These are phyloP conservation scores for Tylopilus sp. DNA, from an alignment of 768 basidiomycete species.

Conservation along the genomic window DNA sequence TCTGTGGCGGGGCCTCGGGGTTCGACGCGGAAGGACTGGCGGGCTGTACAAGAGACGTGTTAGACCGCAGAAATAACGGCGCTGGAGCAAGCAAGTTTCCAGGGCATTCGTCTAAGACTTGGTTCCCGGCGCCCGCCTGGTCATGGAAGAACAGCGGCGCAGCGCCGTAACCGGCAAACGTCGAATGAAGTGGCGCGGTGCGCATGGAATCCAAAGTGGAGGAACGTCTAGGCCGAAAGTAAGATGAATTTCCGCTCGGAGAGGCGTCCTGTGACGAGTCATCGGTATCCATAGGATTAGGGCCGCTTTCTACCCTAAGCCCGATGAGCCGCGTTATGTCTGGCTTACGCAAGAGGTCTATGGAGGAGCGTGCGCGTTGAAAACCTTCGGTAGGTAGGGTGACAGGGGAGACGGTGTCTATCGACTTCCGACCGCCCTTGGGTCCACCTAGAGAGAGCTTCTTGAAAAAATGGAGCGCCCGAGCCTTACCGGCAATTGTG, in stretches of 20 bases:
- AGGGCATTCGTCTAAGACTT: neutral
- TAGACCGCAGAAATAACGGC: slow-evolving; percentile 11
- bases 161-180: slow-evolving; percentile 11
- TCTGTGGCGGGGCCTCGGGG: slow-evolving; percentile 7
- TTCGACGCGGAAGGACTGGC: neutral
- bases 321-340: slow-evolving; percentile 23
- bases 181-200: slow-evolving; percentile 3
- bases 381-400: slow-evolving; percentile 20
- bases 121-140: neutral
- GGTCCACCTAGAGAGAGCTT: slow-evolving; percentile 35
- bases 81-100: slow-evolving; percentile 16
- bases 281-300: slow-evolving; percentile 29
- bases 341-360: slow-evolving; percentile 31
- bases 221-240: slow-evolving; percentile 17
- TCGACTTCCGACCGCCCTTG: slow-evolving; percentile 26
- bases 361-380: slow-evolving; percentile 33
- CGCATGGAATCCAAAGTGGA: slow-evolving; percentile 23
- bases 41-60: slow-evolving; percentile 9
- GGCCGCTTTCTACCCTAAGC: slow-evolving; percentile 20
- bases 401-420: slow-evolving; percentile 25
- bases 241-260: slow-evolving; percentile 21
- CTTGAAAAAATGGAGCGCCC: slow-evolving; percentile 40
- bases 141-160: slow-evolving; percentile 14
- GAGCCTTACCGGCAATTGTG: slow-evolving; percentile 18
- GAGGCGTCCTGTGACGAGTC: slow-evolving; percentile 30